phyloP scores from a whole-genome alignment of 129 eudicot species.

The Ambrosia trifida region DNA sequence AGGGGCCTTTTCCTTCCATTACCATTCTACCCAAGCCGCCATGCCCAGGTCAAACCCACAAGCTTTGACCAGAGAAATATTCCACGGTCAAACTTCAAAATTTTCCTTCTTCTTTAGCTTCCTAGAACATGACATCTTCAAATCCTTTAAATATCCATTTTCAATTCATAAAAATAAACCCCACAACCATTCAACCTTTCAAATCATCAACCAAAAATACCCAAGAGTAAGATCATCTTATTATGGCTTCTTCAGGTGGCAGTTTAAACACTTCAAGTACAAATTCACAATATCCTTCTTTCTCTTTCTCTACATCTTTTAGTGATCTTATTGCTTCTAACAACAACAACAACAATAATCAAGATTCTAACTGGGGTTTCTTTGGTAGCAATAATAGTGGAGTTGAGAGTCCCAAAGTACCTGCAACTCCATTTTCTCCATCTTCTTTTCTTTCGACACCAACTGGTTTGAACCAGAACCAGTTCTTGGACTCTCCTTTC shows the following conservation, averaged over 20 bases:
- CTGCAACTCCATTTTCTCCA: constrained; percentile 58
- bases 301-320: constrained; percentile 53
- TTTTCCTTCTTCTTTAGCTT: constrained; percentile 37
- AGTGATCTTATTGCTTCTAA: constrained; percentile 58
- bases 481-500: constrained; percentile 85
- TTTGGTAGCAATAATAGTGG: constrained; percentile 11
- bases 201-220: constrained; percentile 5
- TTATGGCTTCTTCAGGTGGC: constrained; percentile 82
- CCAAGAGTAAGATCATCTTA: background rate
- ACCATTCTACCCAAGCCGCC: constrained; percentile 61
- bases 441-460: constrained; percentile 70
- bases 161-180: constrained; percentile 21
- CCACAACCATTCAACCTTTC: constrained; percentile 14
- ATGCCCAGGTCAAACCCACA: constrained; percentile 70
- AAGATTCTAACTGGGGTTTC: constrained; percentile 33
- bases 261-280: constrained; percentile 38
- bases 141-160: constrained; percentile 25
- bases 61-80: constrained; percentile 59
- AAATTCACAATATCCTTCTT: constrained; percentile 38
- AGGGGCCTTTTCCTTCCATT: constrained; percentile 15
- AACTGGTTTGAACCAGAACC: constrained; percentile 60
- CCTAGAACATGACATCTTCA: constrained; percentile 35
- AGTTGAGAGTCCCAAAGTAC: constrained; percentile 54
- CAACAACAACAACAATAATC: constrained; percentile 30
- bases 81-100: constrained; percentile 74